Base-by-base conservation (phyloP, 768 basidiomycete species). In the Russula vinacea region DNA sequence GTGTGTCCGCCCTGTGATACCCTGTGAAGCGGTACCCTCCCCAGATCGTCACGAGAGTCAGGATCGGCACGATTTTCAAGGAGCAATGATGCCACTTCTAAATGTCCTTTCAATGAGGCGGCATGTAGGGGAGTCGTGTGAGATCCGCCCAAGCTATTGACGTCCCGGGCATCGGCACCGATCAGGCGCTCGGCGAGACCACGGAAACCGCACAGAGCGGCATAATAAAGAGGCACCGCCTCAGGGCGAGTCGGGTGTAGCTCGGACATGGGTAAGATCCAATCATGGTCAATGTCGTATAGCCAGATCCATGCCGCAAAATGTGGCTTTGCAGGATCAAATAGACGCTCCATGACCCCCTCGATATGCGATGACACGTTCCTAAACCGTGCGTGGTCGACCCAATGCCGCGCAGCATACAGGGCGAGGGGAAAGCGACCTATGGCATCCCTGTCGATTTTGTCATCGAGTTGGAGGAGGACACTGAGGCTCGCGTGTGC, bases 401-500 rank as follows among this genome's bases (percentile, higher is more conserved):
- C 32, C 64, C 64, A 65, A 29, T 65, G 5, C 17, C 10, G 58
- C 5, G 59, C 50, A 4, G 64, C 60, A 35, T 65, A 65, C 1
- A 0, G 33, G 5, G 44, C 8, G 1, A 59, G 44, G 5, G 57
- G 58, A 5, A 22, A 39, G 7, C 24, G 39, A 11, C 13, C 19
- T 2, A 65, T 54, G 2, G 6, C 26, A 2, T 14, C n/a, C 50
- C 16, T 65, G n/a, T 55, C 54, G 16, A 47, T 8, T 1, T 14
- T 24, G 16, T 50, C 47, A 19, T 64, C 62, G 1, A 64, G 35
- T 13, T 59, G 14, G 19, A 65, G 64, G 14, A 65, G 22, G 37
- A 56, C 29, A 5, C 39, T 62, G 10, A 65, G 47, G 47, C 64
- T 35, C 1, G 29, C 24, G 16, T 40, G n/a, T 0, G 64, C 55